phyloP scores from a whole-genome alignment of 1,139 yeast genomes.

The Ogataea hybrid region DNA sequence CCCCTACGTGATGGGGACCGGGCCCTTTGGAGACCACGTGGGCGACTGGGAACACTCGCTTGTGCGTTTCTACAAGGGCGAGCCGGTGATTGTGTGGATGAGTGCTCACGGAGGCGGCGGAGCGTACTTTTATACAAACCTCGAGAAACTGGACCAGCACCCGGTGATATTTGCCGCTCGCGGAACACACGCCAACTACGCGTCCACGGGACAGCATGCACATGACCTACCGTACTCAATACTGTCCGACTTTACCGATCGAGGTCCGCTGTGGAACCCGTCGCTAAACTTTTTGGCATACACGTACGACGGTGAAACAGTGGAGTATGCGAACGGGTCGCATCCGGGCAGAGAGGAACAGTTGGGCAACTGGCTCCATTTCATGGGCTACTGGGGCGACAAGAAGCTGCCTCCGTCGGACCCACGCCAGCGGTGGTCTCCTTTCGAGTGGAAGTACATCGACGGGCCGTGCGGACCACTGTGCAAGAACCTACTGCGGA shows the following conservation, averaged over 20 bases:
- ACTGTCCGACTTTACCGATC: constrained; percentile 86
- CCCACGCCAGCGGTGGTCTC: constrained; percentile 79
- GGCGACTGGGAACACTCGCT: constrained; percentile 99
- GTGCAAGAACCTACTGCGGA: constrained; percentile 66
- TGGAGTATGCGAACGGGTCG: constrained; percentile 42
- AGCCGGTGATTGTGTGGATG: constrained; percentile 95
- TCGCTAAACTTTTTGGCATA: constrained; percentile 76
- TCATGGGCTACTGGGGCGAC: constrained; percentile 93
- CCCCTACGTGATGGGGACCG: constrained; percentile 95
- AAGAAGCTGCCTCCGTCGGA: constrained; percentile 62
- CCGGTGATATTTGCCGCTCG: constrained; percentile 88
- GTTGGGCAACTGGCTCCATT: constrained; percentile 78
- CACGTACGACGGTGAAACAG: constrained; percentile 59
- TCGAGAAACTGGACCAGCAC: constrained; percentile 63
- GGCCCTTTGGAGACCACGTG: constrained; percentile 95
- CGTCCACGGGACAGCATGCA: constrained; percentile 93
- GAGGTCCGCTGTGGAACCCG: constrained; percentile 97
- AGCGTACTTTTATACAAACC: constrained; percentile 71
- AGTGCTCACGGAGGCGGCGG: constrained; percentile 98
- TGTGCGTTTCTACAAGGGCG: constrained; percentile 77
- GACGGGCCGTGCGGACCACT: constrained; percentile 94
- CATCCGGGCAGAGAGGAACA: constrained; percentile 56
- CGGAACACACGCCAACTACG: constrained; percentile 97
- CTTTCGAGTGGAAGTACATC: constrained; percentile 86
- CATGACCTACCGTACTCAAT: constrained; percentile 94